Evolutionary conservation across 441 rosid species (phyloP).

Genomic region (Isatis lusitanica): DNA sequence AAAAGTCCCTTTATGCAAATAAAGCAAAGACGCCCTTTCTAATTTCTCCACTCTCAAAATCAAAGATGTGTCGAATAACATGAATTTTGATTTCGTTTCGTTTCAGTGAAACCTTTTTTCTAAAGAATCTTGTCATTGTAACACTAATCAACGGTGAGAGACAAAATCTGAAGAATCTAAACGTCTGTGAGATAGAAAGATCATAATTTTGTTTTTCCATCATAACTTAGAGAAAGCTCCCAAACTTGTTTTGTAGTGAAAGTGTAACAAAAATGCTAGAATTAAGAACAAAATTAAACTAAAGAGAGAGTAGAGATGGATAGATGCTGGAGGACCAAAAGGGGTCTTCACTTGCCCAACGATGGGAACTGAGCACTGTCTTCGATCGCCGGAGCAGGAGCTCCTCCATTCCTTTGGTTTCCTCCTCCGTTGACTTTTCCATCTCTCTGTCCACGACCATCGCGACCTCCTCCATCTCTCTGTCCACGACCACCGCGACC

Average conservation of each 20-base stretch:
- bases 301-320: neutral
- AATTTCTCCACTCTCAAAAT: neutral
- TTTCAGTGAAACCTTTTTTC: neutral
- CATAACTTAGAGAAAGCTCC: slow-evolving; percentile 5
- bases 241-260: slow-evolving; percentile 5
- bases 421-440: slow-evolving; percentile 21
- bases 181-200: neutral
- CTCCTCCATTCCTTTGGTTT: slow-evolving; percentile 23
- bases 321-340: slow-evolving; percentile 10
- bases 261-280: slow-evolving; percentile 31
- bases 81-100: too few species aligned
- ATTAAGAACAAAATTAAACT: slow-evolving; percentile 23
- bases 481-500: slow-evolving; percentile 24
- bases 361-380: slow-evolving; percentile 37
- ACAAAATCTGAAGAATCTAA: neutral
- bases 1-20: neutral
- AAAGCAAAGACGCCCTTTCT: neutral
- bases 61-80: too few species aligned
- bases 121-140: neutral
- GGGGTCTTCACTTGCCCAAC: slow-evolving; percentile 31
- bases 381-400: slow-evolving; percentile 31
- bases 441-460: slow-evolving; percentile 29
- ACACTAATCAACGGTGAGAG: neutral
- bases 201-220: neutral
- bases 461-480: slow-evolving; percentile 22